phyloP scores from a whole-genome alignment of 2,329 filamentous ascomycete genomes.

The Sclerotinia minor region DNA sequence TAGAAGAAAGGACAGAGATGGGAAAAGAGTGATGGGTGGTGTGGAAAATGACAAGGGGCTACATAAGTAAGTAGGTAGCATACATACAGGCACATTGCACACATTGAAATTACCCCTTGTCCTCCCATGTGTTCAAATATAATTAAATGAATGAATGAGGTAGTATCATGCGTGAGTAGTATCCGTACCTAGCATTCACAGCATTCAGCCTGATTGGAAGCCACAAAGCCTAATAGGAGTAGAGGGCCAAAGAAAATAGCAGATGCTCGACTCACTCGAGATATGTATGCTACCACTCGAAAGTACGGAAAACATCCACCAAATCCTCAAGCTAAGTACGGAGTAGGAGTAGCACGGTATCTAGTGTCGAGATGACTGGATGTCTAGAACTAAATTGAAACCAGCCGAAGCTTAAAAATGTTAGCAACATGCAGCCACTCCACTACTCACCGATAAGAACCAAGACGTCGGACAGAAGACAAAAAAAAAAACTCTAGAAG shows the following conservation, averaged over 20 bases:
- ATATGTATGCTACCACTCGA: no score
- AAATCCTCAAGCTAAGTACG: neutral
- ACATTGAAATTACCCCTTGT: neutral
- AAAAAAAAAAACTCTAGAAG: neutral
- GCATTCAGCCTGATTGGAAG: constrained; percentile 5
- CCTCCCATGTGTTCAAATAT: neutral
- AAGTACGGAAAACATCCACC: no score
- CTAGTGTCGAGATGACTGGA: neutral
- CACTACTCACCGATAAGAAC: constrained; percentile 11
- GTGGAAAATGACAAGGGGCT: constrained; percentile 5
- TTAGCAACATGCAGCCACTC: neutral
- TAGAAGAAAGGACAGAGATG: neutral
- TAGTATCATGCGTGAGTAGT: neutral
- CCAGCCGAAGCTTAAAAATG: neutral
- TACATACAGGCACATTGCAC: neutral
- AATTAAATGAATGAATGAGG: neutral
- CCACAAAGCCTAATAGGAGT: neutral
- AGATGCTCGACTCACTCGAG: neutral
- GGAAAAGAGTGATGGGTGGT: neutral
- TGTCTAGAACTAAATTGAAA: constrained; percentile 1
- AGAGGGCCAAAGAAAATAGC: neutral
- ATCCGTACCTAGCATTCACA: neutral
- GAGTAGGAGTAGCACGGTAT: no score
- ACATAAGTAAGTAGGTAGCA: constrained; percentile 6
- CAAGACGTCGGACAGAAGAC: neutral